Evolutionary conservation across 371 early-diverging fungal genomes (phyloP), one percentile per base, ranked within the genome.

Genomic region (Rhizopus delemar): DNA sequence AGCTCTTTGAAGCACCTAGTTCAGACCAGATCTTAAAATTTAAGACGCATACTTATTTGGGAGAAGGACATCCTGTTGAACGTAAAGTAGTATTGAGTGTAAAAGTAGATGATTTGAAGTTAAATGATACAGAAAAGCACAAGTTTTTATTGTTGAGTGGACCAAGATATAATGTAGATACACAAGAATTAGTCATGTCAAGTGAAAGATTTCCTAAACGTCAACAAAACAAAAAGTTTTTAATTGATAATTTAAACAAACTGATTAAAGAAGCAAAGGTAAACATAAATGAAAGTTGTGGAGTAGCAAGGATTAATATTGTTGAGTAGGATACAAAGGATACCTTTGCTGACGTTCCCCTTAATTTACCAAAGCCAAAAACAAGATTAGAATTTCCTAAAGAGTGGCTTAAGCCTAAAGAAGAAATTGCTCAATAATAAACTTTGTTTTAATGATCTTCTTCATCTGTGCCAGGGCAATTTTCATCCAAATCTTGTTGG

Each of bases 191-290:
- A 57, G 78, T 78, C 61, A 73, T 89, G 64, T 83, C 86, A 28
- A 78, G 84, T 36, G 86, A 87, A 45, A 78, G 77, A 65, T 87
- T 85, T 53, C 80, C 81, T 59, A 74, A 84, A 34, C 75, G 77
- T n/a, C 82, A 81, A 15, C 87, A 89, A 60, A 89, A 89, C 74
- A 84, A 86, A 65, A 82, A 80, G 59, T 86, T 78, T 65, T 64
- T 86, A 60, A 69, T 76, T n/a, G 89, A 88, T 59, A 67, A 74
- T 29, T 68, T 88, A 46, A 75, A 83, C 51, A 70, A 70, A 51
- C 59, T 88, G 35, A 65, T 88, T 34, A 62, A 68, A 28, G 84
- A 86, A 55, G 73, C 86, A 43, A 85, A 82, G 77, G 84, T 80
- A 74, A 66, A 34, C 4, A 50, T 33, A 43, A 31, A 46, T 29